Base-by-base conservation (phyloP, 257 asterid genomes). In the Striga asiatica region DNA sequence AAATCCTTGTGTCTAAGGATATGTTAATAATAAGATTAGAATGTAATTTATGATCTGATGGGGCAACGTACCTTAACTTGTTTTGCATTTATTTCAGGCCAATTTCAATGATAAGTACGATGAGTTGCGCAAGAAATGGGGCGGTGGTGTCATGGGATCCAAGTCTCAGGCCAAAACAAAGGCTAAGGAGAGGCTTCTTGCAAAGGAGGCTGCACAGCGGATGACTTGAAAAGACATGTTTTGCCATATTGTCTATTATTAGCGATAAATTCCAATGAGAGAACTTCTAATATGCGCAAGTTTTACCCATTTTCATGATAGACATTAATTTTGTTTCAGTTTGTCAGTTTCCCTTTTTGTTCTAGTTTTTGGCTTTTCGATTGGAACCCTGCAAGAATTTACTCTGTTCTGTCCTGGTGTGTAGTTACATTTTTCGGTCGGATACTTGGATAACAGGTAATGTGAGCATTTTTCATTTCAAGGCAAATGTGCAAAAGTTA, bases 61-160 rank as follows among this genome's bases (percentile, higher is more conserved):
- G 38, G 18, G 14, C 4, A 6, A 3, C 2, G n/a, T n/a, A 29
- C 2, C 62, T 41, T 21, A 23, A 48, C 7, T 3, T 25, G 3
- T 25, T 3, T 2, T 39, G 10, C 0, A 22, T 9, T 41, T 48
- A 17, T 27, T 78, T 78, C 68, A 78, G 75, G n/a, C n/a, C n/a
- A n/a, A n/a, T n/a, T n/a, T n/a, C n/a, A n/a, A n/a, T n/a, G n/a
- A n/a, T n/a, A n/a, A 79, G 18, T 75, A 53, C 5, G 86, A 79
- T 1, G 82, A 79, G 60, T 65, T 68, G 0, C 65, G 86, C 68
- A 79, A 79, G 73, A 79, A 79, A 67, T 79, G 82, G 86, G 86
- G 86, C 1, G 86, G 86, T 8, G 83, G 86, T 47, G 73, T 79
- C 0, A 79, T 79, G 86, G 86, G 86, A 25, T 79, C 82, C 0